Conservation (phyloP, 306 rosid species). For the Vicia villosa region DNA sequence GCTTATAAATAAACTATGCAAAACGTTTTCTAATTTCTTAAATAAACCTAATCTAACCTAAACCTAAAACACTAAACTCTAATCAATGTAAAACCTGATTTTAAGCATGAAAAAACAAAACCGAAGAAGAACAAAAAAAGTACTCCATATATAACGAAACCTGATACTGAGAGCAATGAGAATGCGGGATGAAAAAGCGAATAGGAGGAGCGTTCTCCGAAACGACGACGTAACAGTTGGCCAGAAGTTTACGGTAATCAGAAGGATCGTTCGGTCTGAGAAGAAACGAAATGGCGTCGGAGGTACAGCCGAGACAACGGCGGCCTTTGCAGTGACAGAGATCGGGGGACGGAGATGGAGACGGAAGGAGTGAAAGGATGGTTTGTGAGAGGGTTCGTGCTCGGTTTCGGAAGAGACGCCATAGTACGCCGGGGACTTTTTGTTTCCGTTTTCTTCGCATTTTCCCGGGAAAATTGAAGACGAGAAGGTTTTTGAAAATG, state of each 20-base stretch:
- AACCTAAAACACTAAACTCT: too few relatives aligned
- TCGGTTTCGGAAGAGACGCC: conserved; percentile 58
- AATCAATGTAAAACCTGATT: background rate
- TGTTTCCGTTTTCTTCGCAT: conserved; percentile 53
- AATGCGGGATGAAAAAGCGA: conserved; percentile 33
- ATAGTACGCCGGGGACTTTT: conserved; percentile 61
- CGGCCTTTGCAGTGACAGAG: conserved; percentile 50
- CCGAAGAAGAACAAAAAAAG: background rate
- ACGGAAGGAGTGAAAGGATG: conserved; percentile 54
- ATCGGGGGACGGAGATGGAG: conserved; percentile 38
- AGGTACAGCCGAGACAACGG: conserved; percentile 53
- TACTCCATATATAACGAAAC: conserved; percentile 30
- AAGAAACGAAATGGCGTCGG: conserved; percentile 44
- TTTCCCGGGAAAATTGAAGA: conserved; percentile 28
- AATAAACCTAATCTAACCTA: background rate
- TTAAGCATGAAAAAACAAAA: background rate
- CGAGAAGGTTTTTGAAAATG: conserved; percentile 1
- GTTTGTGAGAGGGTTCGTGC: conserved; percentile 54
- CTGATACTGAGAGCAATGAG: conserved; percentile 54
- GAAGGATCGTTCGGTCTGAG: conserved; percentile 59
- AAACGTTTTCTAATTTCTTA: background rate
- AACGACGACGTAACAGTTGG: conserved; percentile 53
- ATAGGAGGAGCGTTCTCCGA: conserved; percentile 42
- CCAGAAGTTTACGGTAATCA: conserved; percentile 54
- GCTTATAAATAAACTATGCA: too few relatives aligned